phyloP scores from a whole-genome alignment of 208 protist species.

The Trypanosoma cruzi region DNA sequence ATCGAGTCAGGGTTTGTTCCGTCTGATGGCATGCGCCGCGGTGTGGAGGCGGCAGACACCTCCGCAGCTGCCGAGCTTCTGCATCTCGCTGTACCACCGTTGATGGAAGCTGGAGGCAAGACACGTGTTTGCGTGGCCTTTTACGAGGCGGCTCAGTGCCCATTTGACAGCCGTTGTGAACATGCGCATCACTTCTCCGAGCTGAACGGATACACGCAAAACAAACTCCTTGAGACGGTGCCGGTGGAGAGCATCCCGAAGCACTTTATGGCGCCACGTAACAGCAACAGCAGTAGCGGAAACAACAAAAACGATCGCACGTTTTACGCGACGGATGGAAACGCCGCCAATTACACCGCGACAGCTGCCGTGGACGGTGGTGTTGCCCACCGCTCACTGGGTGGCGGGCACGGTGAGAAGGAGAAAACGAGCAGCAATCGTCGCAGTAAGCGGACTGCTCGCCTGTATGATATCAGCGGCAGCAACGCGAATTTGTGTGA shows the following conservation, averaged over 20 bases:
- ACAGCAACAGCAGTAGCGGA: background rate
- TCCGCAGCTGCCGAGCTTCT: background rate
- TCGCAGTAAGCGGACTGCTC: background rate
- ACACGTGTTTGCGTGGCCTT: constrained; percentile 71
- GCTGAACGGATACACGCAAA: constrained; percentile 48
- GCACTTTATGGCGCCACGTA: constrained; percentile 47
- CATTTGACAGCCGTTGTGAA: constrained; percentile 56
- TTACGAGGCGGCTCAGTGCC: constrained; percentile 68
- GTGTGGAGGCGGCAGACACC: background rate
- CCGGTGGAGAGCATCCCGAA: constrained; percentile 53
- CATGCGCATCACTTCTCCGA: constrained; percentile 79
- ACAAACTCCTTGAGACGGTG: constrained; percentile 59
- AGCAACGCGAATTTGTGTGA: constrained; percentile 13
- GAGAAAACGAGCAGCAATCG: background rate
- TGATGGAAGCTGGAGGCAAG: constrained; percentile 27
- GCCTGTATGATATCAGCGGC: constrained; percentile 4
- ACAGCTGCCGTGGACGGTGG: background rate
- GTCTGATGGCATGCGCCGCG: background rate
- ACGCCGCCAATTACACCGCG: background rate
- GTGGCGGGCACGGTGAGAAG: constrained; percentile 1
- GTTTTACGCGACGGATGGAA: background rate
- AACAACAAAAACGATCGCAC: background rate
- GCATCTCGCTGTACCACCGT: background rate
- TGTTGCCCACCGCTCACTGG: background rate
- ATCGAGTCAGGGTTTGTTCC: constrained; percentile 39